phyloP scores from a whole-genome alignment of 345 rosid genomes.

The Populus pruinosa region DNA sequence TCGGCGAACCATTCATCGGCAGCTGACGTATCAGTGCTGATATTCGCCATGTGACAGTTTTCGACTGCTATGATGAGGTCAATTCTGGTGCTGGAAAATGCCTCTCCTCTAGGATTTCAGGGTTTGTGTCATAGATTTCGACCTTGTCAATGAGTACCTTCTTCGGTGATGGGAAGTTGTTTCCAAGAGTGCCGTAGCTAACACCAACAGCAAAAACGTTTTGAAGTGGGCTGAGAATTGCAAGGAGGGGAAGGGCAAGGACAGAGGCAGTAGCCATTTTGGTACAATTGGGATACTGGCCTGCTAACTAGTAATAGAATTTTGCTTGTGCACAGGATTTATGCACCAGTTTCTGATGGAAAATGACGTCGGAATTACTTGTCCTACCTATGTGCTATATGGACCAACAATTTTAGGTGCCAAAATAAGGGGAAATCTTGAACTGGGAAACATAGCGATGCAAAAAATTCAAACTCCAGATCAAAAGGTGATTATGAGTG shows the following conservation, averaged over 20 bases:
- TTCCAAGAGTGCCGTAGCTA: constrained; percentile 65
- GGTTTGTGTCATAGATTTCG: constrained; percentile 61
- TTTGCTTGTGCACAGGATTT: not conserved
- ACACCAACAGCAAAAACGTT: constrained; percentile 41
- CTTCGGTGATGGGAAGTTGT: constrained; percentile 60
- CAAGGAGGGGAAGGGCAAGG: constrained; percentile 10
- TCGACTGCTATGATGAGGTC: constrained; percentile 58
- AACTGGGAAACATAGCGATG: not conserved
- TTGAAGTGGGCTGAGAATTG: constrained; percentile 6
- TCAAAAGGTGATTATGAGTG: not conserved
- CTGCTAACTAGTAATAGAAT: not conserved
- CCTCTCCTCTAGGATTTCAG: constrained; percentile 47
- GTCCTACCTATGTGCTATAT: not conserved
- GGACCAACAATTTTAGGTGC: not conserved
- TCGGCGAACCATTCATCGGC: constrained; percentile 51
- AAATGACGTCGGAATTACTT: not conserved
- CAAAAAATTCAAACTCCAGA: constrained; percentile 20
- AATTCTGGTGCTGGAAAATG: constrained; percentile 65
- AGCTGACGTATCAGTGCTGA: constrained; percentile 41
- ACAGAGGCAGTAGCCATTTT: constrained; percentile 14
- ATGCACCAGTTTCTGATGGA: not conserved
- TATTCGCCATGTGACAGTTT: constrained; percentile 46
- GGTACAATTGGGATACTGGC: not conserved
- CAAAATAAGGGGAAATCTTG: not conserved
- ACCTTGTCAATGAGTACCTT: constrained; percentile 60